Evolutionary conservation across 257 asterid species (phyloP).

Genomic region (Haberlea rhodopensis): DNA sequence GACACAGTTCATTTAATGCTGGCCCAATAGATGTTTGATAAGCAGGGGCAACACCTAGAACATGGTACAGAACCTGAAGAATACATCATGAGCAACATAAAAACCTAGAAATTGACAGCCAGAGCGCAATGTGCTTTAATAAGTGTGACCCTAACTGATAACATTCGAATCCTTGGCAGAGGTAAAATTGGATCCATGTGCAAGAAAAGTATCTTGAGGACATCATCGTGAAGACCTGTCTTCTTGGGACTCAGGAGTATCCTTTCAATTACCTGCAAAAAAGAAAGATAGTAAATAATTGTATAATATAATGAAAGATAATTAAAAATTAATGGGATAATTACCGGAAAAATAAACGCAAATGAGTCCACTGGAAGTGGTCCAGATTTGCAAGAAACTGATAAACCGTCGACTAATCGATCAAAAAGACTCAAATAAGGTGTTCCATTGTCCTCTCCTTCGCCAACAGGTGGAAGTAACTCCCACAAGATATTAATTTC

Average conservation of each 20-base stretch:
- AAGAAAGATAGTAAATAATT: slow-evolving; percentile 15
- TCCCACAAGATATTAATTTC: slow-evolving; percentile 59
- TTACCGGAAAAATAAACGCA: slow-evolving; percentile 90
- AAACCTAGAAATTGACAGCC: slow-evolving; percentile 18
- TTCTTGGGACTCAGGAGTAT: slow-evolving; percentile 79
- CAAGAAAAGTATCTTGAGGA: slow-evolving; percentile 82
- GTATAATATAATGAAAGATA: slow-evolving; percentile 19
- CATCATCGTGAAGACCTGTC: slow-evolving; percentile 85
- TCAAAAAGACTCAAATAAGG: slow-evolving; percentile 77
- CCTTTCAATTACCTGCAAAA: slow-evolving; percentile 74
- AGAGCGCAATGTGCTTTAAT: slow-evolving; percentile 9
- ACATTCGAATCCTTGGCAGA: slow-evolving; percentile 87
- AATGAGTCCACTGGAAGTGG: slow-evolving; percentile 96
- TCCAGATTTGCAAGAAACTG: slow-evolving; percentile 85
- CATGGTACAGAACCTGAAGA: slow-evolving; percentile 87
- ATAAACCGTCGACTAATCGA: slow-evolving; percentile 71
- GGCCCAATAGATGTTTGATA: slow-evolving; percentile 77
- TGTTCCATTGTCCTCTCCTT: slow-evolving; percentile 51
- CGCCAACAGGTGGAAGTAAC: slow-evolving; percentile 63
- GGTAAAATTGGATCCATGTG: slow-evolving; percentile 95
- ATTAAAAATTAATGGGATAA: slow-evolving; percentile 9
- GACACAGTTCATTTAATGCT: slow-evolving; percentile 90
- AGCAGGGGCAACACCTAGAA: slow-evolving; percentile 90
- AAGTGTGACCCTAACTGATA: slow-evolving; percentile 69
- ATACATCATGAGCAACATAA: slow-evolving; percentile 31